Evolutionary conservation across 2,329 filamentous ascomycete genomes (phyloP).

Genomic region (Xylariaceae sp.): DNA sequence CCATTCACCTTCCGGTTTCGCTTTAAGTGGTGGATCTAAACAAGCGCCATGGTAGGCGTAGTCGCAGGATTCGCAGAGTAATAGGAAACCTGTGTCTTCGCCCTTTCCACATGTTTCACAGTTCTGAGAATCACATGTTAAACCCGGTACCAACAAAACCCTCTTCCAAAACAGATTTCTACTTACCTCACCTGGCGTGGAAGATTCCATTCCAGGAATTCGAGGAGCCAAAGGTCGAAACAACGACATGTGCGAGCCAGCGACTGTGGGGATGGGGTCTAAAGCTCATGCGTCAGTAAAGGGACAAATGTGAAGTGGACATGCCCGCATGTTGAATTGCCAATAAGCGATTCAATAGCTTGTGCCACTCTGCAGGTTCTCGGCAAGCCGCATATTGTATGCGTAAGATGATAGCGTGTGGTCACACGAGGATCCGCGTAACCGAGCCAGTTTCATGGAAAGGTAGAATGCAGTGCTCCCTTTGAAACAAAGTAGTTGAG

Average conservation of each 20-base stretch:
- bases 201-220: conserved; percentile 52
- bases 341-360: too few species aligned
- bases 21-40: conserved; percentile 78
- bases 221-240: conserved; percentile 77
- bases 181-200: conserved; percentile 42
- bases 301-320: too few species aligned
- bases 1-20: conserved; percentile 83
- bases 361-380: too few species aligned
- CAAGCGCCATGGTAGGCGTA: conserved; percentile 82
- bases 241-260: conserved; percentile 93
- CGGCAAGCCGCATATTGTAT: background rate
- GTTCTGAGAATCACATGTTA: conserved; percentile 50
- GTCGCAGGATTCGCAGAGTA: conserved; percentile 90
- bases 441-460: too few species aligned
- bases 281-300: conserved; percentile 15
- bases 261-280: conserved; percentile 75
- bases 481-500: too few species aligned
- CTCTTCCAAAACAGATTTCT: too few species aligned
- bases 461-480: too few species aligned
- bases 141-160: too few species aligned
- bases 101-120: conserved; percentile 84
- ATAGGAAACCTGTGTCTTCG: conserved; percentile 65
- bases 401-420: too few species aligned
- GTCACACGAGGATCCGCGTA: too few species aligned
- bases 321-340: too few species aligned